Evolutionary conservation across 441 rosid genomes (phyloP).

Genomic region (Arabidopsis lyrata): DNA sequence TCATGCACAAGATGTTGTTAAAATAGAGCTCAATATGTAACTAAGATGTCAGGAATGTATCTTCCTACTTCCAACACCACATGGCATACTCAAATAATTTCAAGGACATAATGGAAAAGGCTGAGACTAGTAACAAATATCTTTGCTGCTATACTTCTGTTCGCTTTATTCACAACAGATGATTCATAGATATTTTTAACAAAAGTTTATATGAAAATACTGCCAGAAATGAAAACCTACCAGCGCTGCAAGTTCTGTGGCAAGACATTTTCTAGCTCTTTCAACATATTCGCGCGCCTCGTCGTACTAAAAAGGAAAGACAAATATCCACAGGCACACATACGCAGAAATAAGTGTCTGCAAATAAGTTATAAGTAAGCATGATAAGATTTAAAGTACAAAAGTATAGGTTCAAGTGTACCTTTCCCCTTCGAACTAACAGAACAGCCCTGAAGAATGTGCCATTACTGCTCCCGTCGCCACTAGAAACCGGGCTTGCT

Average conservation of each 20-base stretch:
- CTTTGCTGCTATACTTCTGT: constrained; percentile 14
- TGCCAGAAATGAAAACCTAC: constrained; percentile 55
- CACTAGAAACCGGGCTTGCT: constrained; percentile 89
- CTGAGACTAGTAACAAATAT: constrained; percentile 28
- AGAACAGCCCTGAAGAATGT: constrained; percentile 98
- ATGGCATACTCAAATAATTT: constrained; percentile 31
- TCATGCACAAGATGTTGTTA: constrained; percentile 28
- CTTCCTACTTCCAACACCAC: constrained; percentile 25
- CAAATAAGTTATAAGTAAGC: constrained; percentile 15
- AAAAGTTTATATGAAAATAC: constrained; percentile 23
- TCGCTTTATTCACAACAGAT: constrained; percentile 24
- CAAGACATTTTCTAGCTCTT: constrained; percentile 97
- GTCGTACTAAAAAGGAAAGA: constrained; percentile 63
- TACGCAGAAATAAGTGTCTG: constrained; percentile 15
- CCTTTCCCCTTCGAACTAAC: constrained; percentile 90
- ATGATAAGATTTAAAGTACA: constrained; percentile 17
- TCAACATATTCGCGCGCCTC: constrained; percentile 98
- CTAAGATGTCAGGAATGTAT: constrained; percentile 28
- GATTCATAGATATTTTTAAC: constrained; percentile 2
- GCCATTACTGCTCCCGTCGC: constrained; percentile 98
- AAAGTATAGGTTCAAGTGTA: constrained; percentile 39
- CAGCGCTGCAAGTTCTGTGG: constrained; percentile 99
- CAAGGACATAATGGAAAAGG: constrained; percentile 24
- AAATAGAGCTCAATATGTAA: constrained; percentile 22
- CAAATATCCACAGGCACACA: constrained; percentile 7